Percentiles rank a stretch among this genome's conserved stretches.
phyloP scores from a whole-genome alignment of 2,329 filamentous ascomycete species.

The Fusarium mexicanum region DNA sequence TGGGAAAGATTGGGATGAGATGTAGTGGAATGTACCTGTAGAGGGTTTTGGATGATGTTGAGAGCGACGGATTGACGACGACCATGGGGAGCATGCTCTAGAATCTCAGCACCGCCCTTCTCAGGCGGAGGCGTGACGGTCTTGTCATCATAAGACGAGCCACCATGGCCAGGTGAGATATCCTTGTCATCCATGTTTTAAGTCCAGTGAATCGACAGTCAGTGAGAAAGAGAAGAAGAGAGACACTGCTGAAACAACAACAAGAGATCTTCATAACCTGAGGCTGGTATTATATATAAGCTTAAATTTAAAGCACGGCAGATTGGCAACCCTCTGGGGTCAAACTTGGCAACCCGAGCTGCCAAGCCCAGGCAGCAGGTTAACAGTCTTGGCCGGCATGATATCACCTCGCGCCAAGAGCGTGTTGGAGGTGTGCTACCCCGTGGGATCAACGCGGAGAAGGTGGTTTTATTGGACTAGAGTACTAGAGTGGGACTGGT shows the following conservation, averaged over 20 bases:
- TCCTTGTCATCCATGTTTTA: constrained; percentile 18
- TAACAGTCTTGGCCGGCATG: constrained; percentile 27
- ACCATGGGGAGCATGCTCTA: constrained; percentile 7
- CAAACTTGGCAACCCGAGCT: constrained; percentile 21
- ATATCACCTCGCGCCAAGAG: constrained; percentile 14
- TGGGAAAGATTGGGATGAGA: accelerated
- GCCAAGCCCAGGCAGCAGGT: constrained; percentile 31
- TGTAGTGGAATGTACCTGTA: background rate
- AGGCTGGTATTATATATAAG: constrained; percentile 21
- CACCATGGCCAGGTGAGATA: constrained; percentile 5
- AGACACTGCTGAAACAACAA: constrained; percentile 1
- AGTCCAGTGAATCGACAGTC: background rate
- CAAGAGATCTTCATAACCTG: background rate
- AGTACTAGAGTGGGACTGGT: background rate
- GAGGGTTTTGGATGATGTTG: constrained; percentile 16
- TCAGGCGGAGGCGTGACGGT: background rate
- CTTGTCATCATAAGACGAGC: constrained; percentile 15
- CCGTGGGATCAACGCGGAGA: constrained; percentile 25
- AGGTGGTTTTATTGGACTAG: background rate
- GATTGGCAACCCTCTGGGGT: constrained; percentile 16
- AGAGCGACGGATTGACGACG: constrained; percentile 11
- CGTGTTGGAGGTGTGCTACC: constrained; percentile 6
- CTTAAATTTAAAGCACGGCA: constrained; percentile 22
- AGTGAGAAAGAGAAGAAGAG: background rate
- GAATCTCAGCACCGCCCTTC: constrained; percentile 10